A percentile compares a stretch with the other conserved stretches of the same genome.
phyloP scores from a whole-genome alignment of 371 early-diverging fungal species.

The Mucor circinelloides region DNA sequence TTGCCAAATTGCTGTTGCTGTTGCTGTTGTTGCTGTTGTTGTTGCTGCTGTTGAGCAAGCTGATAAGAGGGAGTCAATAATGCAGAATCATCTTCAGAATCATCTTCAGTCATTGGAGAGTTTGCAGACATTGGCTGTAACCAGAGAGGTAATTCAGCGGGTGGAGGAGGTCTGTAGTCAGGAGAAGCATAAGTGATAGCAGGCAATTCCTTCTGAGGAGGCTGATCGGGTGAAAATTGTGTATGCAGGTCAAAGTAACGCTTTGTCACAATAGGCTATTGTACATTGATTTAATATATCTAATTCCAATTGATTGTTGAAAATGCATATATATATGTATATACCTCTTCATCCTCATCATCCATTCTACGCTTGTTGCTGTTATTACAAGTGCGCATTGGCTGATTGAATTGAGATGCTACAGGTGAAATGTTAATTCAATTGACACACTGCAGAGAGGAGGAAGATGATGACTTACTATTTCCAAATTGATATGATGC shows the following conservation, averaged over 20 bases:
- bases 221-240: constrained; percentile 25
- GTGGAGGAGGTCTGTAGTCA: constrained; percentile 37
- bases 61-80: constrained; percentile 19
- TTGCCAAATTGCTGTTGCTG: background rate
- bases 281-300: background rate
- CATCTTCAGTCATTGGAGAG: constrained; percentile 26
- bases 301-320: background rate
- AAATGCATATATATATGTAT: background rate
- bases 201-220: constrained; percentile 19
- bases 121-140: constrained; percentile 20
- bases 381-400: background rate
- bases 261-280: constrained; percentile 14
- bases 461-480: constrained; percentile 5
- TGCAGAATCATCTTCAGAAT: constrained; percentile 24
- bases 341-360: constrained; percentile 24
- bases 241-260: constrained; percentile 31
- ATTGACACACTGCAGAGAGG: background rate
- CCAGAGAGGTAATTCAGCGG: constrained; percentile 27
- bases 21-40: constrained; percentile 1
- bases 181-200: constrained; percentile 38
- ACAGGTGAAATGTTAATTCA: background rate
- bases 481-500: constrained; percentile 24
- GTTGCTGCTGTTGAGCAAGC: constrained; percentile 8
- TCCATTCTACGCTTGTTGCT: constrained; percentile 30
- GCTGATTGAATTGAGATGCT: constrained; percentile 1